Evolutionary conservation across 192 early-diverging fungal genomes (phyloP).

Genomic region (Geosiphon pyriformis): DNA sequence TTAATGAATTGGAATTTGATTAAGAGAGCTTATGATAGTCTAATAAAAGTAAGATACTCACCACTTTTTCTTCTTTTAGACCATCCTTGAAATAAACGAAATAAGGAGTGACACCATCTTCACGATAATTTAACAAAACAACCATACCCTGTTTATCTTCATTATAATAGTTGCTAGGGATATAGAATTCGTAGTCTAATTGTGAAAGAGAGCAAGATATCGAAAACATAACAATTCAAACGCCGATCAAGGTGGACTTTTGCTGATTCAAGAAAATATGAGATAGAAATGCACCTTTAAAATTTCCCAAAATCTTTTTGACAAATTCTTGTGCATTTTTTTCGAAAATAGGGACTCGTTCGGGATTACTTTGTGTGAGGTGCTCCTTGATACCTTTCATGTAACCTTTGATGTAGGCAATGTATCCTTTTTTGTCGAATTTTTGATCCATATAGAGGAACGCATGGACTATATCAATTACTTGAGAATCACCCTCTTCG

Average conservation of each 20-base stretch:
- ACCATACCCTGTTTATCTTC: conserved; percentile 61
- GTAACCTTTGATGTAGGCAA: conserved; percentile 90
- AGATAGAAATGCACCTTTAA: conserved; percentile 45
- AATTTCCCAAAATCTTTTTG: conserved; percentile 75
- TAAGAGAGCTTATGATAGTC: too few relatives aligned
- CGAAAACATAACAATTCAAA: background rate
- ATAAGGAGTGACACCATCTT: conserved; percentile 89
- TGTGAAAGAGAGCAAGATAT: too few relatives aligned
- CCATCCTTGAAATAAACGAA: conserved; percentile 89
- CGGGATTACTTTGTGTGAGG: conserved; percentile 53
- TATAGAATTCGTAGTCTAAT: conserved; percentile 85
- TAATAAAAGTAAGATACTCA: conserved; percentile 20
- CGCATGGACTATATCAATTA: conserved; percentile 86
- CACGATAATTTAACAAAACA: conserved; percentile 89
- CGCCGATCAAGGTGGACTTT: background rate
- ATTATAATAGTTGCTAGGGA: conserved; percentile 80
- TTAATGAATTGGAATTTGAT: too few relatives aligned
- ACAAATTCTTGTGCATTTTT: conserved; percentile 50
- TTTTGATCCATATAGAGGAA: conserved; percentile 64
- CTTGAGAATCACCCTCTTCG: conserved; percentile 55
- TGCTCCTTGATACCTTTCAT: conserved; percentile 75
- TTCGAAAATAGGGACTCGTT: conserved; percentile 61
- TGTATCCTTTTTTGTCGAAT: conserved; percentile 92
- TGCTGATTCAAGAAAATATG: background rate
- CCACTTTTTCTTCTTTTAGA: conserved; percentile 71